Percentiles rank a stretch among this genome's conserved stretches.
Conservation (phyloP, 1,139 yeast species). For the Zygoascus sp. region DNA sequence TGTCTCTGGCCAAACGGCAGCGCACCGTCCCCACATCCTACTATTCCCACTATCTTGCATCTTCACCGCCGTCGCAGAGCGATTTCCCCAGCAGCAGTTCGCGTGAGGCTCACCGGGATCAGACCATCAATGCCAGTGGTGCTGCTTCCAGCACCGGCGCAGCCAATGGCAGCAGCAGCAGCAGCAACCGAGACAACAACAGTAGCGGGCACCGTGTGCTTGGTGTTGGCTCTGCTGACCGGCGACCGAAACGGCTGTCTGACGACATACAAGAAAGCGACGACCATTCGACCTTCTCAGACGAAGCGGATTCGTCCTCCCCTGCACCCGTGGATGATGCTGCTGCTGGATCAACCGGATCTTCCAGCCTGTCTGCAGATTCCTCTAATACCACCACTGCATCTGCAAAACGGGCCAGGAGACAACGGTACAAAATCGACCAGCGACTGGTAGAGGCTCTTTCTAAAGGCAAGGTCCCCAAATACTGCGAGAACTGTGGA, state of each 20-base stretch:
- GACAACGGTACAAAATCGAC: slow-evolving; percentile 18
- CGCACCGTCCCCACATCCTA: slow-evolving; percentile 13
- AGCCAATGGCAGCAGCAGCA: too few species aligned
- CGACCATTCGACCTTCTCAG: not conserved
- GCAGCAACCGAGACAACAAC: not conserved
- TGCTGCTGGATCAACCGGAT: not conserved
- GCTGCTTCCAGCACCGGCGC: too few species aligned
- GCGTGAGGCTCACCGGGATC: not conserved
- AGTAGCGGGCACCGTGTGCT: slow-evolving; percentile 1
- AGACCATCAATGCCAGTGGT: not conserved
- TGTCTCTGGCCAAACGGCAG: slow-evolving; percentile 15
- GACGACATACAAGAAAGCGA: not conserved
- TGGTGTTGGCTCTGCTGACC: not conserved
- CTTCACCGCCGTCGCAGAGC: slow-evolving; percentile 17
- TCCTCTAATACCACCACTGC: not conserved
- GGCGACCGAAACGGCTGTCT: not conserved
- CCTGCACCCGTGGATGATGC: not conserved
- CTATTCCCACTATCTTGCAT: slow-evolving; percentile 19
- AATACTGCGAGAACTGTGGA: slow-evolving; percentile 39
- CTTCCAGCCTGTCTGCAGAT: not conserved
- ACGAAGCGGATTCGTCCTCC: not conserved
- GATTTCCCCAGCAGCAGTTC: slow-evolving; percentile 1
- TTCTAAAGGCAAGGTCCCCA: slow-evolving; percentile 24
- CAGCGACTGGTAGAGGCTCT: slow-evolving; percentile 21
- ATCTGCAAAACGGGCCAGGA: slow-evolving; percentile 6